Evolutionary conservation across 306 rosid genomes (phyloP).

Genomic region (Medicago arabica): DNA sequence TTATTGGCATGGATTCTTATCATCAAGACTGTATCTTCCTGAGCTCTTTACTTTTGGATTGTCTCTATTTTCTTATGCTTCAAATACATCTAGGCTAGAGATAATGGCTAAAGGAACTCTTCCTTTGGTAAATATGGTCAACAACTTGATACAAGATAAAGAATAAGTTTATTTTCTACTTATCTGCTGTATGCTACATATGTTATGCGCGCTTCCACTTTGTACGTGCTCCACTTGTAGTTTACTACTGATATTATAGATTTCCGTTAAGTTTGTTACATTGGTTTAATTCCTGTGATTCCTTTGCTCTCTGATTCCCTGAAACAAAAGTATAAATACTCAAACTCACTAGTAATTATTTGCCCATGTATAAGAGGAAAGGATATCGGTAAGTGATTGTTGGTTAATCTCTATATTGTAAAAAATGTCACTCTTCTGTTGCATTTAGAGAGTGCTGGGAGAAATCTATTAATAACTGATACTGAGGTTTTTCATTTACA

Average conservation of each 20-base stretch:
- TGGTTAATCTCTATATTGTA: conserved; percentile 2
- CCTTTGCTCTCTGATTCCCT: conserved; percentile 36
- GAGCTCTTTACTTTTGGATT: conserved; percentile 80
- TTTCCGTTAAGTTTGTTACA: conserved; percentile 33
- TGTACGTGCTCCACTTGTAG: conserved; percentile 30
- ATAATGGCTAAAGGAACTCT: conserved; percentile 96
- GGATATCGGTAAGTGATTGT: background rate
- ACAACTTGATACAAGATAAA: conserved; percentile 84
- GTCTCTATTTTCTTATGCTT: conserved; percentile 91
- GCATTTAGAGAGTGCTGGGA: conserved; percentile 12
- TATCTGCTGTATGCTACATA: conserved; percentile 54
- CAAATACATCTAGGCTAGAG: conserved; percentile 84
- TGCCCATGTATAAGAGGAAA: conserved; percentile 35
- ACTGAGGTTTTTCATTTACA: conserved; percentile 15
- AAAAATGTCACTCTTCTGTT: conserved; percentile 29
- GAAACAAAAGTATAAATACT: background rate
- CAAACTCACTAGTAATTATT: conserved; percentile 8
- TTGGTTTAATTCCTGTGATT: conserved; percentile 28
- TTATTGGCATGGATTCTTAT: conserved; percentile 97
- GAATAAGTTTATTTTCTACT: conserved; percentile 53
- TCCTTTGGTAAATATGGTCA: conserved; percentile 91
- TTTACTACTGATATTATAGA: conserved; percentile 48
- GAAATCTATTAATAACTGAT: background rate
- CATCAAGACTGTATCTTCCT: conserved; percentile 91
- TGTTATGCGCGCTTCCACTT: conserved; percentile 26